These are phyloP conservation scores for Thinopyrum obtusiflorum DNA, from an alignment of 202 grass and related monocot species.

Conservation along the genomic window DNA sequence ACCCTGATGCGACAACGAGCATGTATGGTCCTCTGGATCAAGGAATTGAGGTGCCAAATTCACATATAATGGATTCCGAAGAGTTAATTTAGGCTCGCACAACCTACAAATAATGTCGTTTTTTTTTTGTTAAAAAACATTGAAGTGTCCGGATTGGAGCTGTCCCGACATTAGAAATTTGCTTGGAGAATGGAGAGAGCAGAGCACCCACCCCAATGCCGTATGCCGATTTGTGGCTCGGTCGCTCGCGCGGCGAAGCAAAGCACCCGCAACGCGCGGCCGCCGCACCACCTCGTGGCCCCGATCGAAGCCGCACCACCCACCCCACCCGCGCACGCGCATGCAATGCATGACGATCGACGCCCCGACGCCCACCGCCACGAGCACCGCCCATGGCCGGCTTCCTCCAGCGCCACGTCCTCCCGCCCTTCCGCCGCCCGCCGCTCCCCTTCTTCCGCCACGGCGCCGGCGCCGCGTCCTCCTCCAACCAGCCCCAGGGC, in stretches of 20 bases:
- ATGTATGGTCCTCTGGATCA: no score
- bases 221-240: not conserved
- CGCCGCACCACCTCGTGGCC: slow-evolving; percentile 10
- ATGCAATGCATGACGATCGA: slow-evolving; percentile 17
- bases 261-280: slow-evolving; percentile 5
- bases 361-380: slow-evolving; percentile 15
- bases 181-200: not conserved
- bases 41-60: no score
- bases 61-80: no score
- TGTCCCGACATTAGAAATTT: not conserved
- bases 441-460: slow-evolving; percentile 43
- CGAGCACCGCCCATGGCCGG: slow-evolving; percentile 41
- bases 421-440: slow-evolving; percentile 47
- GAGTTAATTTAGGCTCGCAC: no score
- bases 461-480: not conserved
- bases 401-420: slow-evolving; percentile 52
- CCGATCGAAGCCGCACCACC: not conserved
- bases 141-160: no score
- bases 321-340: not conserved
- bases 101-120: no score
- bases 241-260: not conserved
- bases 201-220: not conserved
- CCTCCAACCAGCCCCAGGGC: not conserved
- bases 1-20: no score
- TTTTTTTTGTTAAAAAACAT: no score